phyloP scores from a whole-genome alignment of 2,329 filamentous ascomycete genomes.

The Apiospora aurea region DNA sequence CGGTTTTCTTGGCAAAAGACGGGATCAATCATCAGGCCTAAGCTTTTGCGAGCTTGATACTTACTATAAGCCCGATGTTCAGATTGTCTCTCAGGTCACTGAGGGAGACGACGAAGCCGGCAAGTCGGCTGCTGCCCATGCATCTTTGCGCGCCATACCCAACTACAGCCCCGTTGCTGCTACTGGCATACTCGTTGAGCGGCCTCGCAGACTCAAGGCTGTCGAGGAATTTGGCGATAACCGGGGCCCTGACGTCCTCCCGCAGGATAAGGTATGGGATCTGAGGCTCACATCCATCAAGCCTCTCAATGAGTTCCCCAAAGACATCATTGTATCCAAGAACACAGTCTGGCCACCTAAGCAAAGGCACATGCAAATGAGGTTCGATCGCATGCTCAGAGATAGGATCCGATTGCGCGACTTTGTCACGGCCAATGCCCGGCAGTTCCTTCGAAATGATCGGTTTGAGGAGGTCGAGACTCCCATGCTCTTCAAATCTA shows the following conservation, averaged over 20 bases:
- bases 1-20: constrained; percentile 76
- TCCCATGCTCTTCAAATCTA: constrained; percentile 95
- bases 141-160: constrained; percentile 53
- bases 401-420: constrained; percentile 76
- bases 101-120: constrained; percentile 47
- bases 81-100: constrained; percentile 54
- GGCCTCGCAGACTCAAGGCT: constrained; percentile 27
- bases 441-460: constrained; percentile 55
- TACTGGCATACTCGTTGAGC: constrained; percentile 46
- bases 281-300: constrained; percentile 68
- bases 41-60: constrained; percentile 69
- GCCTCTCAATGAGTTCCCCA: constrained; percentile 75
- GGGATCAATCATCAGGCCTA: constrained; percentile 72
- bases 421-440: constrained; percentile 48
- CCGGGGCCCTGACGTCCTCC: no score
- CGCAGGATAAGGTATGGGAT: constrained; percentile 51
- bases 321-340: constrained; percentile 77
- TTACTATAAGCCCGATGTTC: constrained; percentile 40
- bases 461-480: constrained; percentile 81
- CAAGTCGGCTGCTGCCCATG: constrained; percentile 38
- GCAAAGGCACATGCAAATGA: constrained; percentile 83
- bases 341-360: constrained; percentile 77
- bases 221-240: neutral
- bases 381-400: constrained; percentile 73
- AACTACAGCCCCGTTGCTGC: constrained; percentile 61